Evolutionary conservation across 1,139 yeast species (phyloP).

Genomic region (Geotrichum restrictum): DNA sequence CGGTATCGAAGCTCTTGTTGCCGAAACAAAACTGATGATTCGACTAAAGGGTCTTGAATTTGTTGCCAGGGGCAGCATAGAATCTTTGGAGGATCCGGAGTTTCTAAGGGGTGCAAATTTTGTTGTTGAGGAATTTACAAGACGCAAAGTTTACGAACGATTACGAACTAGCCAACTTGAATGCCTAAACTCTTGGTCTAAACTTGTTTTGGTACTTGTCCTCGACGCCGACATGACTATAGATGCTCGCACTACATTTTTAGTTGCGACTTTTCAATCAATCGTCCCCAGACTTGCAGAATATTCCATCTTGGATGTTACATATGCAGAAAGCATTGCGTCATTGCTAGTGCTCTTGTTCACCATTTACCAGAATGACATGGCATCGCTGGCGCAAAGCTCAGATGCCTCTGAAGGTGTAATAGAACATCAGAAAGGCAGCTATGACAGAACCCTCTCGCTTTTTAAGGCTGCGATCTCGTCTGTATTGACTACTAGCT

Average conservation of each 20-base stretch:
- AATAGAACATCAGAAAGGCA: conserved; percentile 10
- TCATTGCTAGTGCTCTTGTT: conserved; percentile 69
- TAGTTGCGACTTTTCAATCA: conserved; percentile 70
- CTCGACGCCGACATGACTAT: conserved; percentile 51
- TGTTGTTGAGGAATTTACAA: conserved; percentile 24
- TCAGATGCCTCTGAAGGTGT: conserved; percentile 20
- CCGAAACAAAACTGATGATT: conserved; percentile 27
- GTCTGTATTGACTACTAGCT: conserved; percentile 66
- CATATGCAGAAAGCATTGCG: conserved; percentile 71
- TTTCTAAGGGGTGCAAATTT: conserved; percentile 23
- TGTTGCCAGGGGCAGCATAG: conserved; percentile 24
- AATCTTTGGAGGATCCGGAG: conserved; percentile 25
- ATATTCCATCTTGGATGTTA: conserved; percentile 62
- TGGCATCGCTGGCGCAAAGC: conserved; percentile 38
- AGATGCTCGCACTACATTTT: conserved; percentile 52
- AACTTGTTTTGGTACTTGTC: conserved; percentile 67
- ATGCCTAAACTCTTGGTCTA: conserved; percentile 78
- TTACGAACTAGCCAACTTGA: conserved; percentile 49
- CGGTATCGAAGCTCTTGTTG: conserved; percentile 23
- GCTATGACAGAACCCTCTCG: conserved; percentile 55
- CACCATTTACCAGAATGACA: conserved; percentile 53
- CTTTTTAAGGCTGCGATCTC: conserved; percentile 68
- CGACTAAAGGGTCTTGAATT: conserved; percentile 33
- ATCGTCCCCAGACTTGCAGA: conserved; percentile 73
- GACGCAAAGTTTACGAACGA: conserved; percentile 22